Conservation (phyloP, 78 protist species). For the Dictyostelium firmibasis region DNA sequence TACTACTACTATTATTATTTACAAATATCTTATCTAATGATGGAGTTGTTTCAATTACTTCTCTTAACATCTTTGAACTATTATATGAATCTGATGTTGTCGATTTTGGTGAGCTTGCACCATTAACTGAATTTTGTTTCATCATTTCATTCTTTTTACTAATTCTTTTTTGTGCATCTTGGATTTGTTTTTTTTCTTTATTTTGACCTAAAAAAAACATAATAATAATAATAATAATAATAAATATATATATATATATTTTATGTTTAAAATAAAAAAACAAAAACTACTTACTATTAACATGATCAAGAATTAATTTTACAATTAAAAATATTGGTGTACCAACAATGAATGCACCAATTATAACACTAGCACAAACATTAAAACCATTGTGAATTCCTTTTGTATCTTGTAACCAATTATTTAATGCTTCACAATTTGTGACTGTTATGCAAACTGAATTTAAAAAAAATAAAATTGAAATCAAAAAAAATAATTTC, state of each 20-base stretch:
- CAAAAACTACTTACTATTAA: background rate
- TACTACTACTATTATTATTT: background rate
- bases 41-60: background rate
- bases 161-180: background rate
- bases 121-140: conserved; percentile 14
- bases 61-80: conserved; percentile 15
- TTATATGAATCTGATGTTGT: background rate
- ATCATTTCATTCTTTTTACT: conserved; percentile 12
- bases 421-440: background rate
- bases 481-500: no score
- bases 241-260: background rate
- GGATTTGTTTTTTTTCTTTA: background rate
- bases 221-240: no score
- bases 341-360: conserved; percentile 12
- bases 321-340: conserved; percentile 38
- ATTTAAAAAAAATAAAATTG: background rate
- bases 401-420: background rate
- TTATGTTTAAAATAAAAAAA: background rate
- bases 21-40: background rate
- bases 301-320: background rate
- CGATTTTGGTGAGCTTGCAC: background rate
- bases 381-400: background rate
- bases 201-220: background rate
- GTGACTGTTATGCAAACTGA: background rate
- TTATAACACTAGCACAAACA: background rate